Evolutionary conservation across 108 stramenopile species (phyloP).

Genomic region (Licmophora abbreviata): DNA sequence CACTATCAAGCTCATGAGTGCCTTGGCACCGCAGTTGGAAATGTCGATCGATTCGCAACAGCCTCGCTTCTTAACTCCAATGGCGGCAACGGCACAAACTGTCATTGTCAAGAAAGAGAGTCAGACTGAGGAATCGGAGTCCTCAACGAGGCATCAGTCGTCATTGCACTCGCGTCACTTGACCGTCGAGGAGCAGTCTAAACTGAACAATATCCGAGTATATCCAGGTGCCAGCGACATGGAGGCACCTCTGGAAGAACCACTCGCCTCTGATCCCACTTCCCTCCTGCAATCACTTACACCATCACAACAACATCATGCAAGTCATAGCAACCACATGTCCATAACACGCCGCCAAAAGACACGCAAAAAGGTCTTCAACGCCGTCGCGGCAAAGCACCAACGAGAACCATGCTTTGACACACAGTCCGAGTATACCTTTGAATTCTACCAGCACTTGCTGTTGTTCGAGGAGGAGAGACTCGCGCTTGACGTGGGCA

Average conservation of each 20-base stretch:
- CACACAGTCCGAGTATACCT: conserved; percentile 28
- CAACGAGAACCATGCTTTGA: conserved; percentile 22
- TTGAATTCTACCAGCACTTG: conserved; percentile 52
- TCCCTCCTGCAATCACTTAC: conserved; percentile 13
- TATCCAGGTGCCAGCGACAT: conserved; percentile 7
- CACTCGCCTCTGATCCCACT: conserved; percentile 15
- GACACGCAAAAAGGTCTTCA: conserved; percentile 27
- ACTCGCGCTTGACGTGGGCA: conserved; percentile 48
- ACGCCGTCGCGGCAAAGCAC: conserved; percentile 12
- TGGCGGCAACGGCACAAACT: conserved; percentile 54
- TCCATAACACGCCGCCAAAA: conserved; percentile 18
- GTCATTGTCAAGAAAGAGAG: conserved; percentile 9
- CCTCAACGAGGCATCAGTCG: not conserved
- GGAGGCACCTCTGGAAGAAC: conserved; percentile 15
- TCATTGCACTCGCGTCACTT: too few species aligned
- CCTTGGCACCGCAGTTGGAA: conserved; percentile 48
- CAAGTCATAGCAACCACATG: conserved; percentile 13
- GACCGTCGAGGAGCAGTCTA: not conserved
- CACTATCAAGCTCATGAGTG: conserved; percentile 28
- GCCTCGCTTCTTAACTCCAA: conserved; percentile 51
- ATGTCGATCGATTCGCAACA: conserved; percentile 36
- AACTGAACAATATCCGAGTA: not conserved
- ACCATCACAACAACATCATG: conserved; percentile 1
- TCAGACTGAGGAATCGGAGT: not conserved
- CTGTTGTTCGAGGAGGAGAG: conserved; percentile 32